Evolutionary conservation across 805 yeast species (phyloP).

Genomic region (Starmerella potacharoeniae): DNA sequence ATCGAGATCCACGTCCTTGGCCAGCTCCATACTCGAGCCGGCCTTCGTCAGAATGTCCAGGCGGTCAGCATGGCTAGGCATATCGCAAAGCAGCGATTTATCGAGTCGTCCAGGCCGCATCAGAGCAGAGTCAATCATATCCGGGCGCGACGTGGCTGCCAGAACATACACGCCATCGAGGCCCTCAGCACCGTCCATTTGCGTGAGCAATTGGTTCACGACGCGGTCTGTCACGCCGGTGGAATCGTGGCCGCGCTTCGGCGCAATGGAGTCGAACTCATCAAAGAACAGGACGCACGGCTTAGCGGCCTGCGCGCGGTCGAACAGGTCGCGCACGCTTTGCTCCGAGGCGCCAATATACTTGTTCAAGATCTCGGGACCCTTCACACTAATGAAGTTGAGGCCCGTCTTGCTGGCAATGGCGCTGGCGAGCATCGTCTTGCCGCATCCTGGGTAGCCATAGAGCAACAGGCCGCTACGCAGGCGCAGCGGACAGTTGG

Average conservation of each 20-base stretch:
- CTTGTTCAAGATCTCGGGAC: constrained; percentile 90
- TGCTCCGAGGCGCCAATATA: constrained; percentile 97
- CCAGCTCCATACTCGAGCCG: constrained; percentile 48
- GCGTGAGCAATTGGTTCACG: constrained; percentile 91
- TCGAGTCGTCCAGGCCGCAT: constrained; percentile 94
- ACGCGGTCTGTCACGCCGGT: constrained; percentile 97
- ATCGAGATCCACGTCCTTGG: constrained; percentile 40
- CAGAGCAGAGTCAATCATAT: constrained; percentile 86
- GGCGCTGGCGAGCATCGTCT: constrained; percentile 84
- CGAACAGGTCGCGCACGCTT: constrained; percentile 83
- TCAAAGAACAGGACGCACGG: constrained; percentile 90
- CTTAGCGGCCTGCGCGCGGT: constrained; percentile 86
- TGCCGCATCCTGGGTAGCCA: constrained; percentile 98
- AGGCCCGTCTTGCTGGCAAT: constrained; percentile 89
- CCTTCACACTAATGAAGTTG: constrained; percentile 85
- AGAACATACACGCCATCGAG: constrained; percentile 90
- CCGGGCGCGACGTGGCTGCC: constrained; percentile 95
- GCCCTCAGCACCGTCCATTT: constrained; percentile 99
- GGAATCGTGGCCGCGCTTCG: constrained; percentile 93
- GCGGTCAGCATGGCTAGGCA: constrained; percentile 65
- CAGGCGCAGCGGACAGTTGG: constrained; percentile 71
- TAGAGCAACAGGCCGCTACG: constrained; percentile 83
- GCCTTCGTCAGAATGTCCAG: constrained; percentile 52
- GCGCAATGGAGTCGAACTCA: constrained; percentile 94
- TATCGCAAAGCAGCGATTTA: constrained; percentile 78